phyloP scores from a whole-genome alignment of 768 basidiomycete species.

The Collybia sordida region DNA sequence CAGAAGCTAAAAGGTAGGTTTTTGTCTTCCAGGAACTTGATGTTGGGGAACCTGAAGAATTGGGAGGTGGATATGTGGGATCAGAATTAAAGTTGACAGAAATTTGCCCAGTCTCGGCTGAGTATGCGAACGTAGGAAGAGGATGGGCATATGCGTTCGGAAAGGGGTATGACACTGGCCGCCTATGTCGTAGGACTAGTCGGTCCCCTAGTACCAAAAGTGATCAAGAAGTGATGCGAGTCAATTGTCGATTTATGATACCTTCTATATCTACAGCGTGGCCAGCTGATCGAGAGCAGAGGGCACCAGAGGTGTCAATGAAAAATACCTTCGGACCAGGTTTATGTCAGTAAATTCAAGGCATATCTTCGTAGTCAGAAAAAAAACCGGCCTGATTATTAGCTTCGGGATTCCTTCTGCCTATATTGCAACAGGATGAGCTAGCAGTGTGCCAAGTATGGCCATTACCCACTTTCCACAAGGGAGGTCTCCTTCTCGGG shows the following conservation, averaged over 20 bases:
- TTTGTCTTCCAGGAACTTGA: slow-evolving; percentile 57
- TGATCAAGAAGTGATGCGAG: neutral
- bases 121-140: slow-evolving; percentile 68
- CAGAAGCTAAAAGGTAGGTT: slow-evolving; percentile 60
- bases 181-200: slow-evolving; percentile 73
- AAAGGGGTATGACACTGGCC: slow-evolving; percentile 74
- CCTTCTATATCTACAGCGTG: slow-evolving; percentile 84
- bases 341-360: neutral
- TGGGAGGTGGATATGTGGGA: slow-evolving; percentile 56
- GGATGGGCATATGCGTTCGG: slow-evolving; percentile 80
- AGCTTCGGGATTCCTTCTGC: slow-evolving; percentile 62
- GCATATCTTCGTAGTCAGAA: neutral
- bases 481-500: slow-evolving; percentile 73
- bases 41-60: slow-evolving; percentile 10
- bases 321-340: slow-evolving; percentile 68
- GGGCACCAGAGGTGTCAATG: slow-evolving; percentile 71
- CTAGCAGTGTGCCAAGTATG: neutral
- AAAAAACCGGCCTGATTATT: slow-evolving; percentile 65
- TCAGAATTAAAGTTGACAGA: slow-evolving; percentile 59
- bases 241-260: slow-evolving; percentile 20
- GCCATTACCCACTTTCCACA: slow-evolving; percentile 65
- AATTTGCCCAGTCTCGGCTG: slow-evolving; percentile 54
- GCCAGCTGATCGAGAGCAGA: slow-evolving; percentile 78
- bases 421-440: slow-evolving; percentile 29
- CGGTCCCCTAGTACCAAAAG: slow-evolving; percentile 47